Percentiles rank a stretch among this genome's conserved stretches.
Conservation (phyloP, 805 yeast genomes). For the Hanseniaspora mollemarum region DNA sequence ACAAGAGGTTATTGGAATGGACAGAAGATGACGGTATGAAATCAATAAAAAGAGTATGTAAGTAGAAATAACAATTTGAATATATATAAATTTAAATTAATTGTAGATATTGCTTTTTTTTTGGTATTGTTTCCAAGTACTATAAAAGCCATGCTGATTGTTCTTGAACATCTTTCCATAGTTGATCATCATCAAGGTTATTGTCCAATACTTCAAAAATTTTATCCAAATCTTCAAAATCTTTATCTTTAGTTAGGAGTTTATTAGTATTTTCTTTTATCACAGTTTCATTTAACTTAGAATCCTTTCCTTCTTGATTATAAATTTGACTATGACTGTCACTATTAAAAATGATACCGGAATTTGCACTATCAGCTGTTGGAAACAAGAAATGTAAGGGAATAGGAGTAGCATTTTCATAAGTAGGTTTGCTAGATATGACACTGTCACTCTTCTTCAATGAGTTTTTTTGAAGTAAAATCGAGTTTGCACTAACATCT, state of each 20-base stretch:
- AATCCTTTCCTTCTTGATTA: too few species aligned
- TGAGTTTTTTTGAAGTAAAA: not conserved
- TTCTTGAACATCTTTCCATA: constrained; percentile 69
- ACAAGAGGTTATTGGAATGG: constrained; percentile 56
- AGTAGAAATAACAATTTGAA: not conserved
- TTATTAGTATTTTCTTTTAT: constrained; percentile 26
- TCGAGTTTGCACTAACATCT: not conserved
- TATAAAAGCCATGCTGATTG: constrained; percentile 59
- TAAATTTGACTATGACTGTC: too few species aligned
- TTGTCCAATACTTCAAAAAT: constrained; percentile 26
- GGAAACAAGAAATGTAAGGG: constrained; percentile 7
- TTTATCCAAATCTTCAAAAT: constrained; percentile 31
- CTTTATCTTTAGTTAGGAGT: constrained; percentile 27
- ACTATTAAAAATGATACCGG: not conserved
- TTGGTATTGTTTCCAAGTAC: too few species aligned
- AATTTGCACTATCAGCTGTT: not conserved
- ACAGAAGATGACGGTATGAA: constrained; percentile 38
- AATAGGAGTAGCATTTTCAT: not conserved
- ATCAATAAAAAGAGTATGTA: constrained; percentile 36
- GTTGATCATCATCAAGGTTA: constrained; percentile 32
- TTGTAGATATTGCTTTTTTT: not conserved
- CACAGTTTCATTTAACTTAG: constrained; percentile 19
- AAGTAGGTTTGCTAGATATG: not conserved
- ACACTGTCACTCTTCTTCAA: not conserved
- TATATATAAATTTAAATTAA: not conserved